Percentiles rank a stretch among this genome's conserved stretches.
Conservation (phyloP, 441 rosid genomes). For the Viola pubescens region DNA sequence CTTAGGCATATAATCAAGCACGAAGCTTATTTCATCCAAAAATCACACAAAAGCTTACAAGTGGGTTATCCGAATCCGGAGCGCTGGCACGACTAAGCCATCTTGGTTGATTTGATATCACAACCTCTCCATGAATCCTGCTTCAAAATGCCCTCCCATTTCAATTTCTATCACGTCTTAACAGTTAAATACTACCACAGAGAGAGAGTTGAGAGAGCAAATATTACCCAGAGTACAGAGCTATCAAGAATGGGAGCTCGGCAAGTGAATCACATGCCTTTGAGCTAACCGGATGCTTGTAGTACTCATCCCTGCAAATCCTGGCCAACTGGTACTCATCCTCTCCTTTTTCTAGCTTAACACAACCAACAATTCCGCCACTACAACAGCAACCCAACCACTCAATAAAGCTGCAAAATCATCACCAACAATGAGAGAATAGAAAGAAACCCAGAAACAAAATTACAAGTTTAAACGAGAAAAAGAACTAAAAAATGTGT, state of each 20-base stretch:
- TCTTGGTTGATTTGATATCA: slow-evolving; percentile 39
- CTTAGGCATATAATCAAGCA: neutral
- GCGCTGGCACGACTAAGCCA: slow-evolving; percentile 37
- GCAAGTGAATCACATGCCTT: slow-evolving; percentile 70
- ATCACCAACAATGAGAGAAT: neutral
- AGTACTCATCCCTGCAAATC: slow-evolving; percentile 51
- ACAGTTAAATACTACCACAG: neutral
- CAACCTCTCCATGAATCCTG: slow-evolving; percentile 84
- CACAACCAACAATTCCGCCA: slow-evolving; percentile 27
- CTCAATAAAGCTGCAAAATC: slow-evolving; percentile 53
- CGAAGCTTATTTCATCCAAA: neutral
- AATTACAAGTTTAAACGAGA: neutral
- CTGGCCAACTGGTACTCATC: slow-evolving; percentile 4
- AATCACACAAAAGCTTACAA: slow-evolving; percentile 27
- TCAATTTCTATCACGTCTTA: slow-evolving; percentile 1
- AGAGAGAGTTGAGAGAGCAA: neutral
- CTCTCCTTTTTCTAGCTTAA: slow-evolving; percentile 30
- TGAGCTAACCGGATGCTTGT: slow-evolving; percentile 38
- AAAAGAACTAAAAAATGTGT: neutral
- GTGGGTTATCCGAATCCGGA: slow-evolving; percentile 27
- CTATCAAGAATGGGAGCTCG: slow-evolving; percentile 41
- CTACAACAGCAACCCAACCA: slow-evolving; percentile 80
- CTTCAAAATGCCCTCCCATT: slow-evolving; percentile 6
- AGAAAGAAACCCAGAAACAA: neutral
- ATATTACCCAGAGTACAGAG: slow-evolving; percentile 69